Evolutionary conservation across 192 early-diverging fungal species (phyloP), one percentile per base, ranked within the genome.

Genomic region (Backusella macrospora): DNA sequence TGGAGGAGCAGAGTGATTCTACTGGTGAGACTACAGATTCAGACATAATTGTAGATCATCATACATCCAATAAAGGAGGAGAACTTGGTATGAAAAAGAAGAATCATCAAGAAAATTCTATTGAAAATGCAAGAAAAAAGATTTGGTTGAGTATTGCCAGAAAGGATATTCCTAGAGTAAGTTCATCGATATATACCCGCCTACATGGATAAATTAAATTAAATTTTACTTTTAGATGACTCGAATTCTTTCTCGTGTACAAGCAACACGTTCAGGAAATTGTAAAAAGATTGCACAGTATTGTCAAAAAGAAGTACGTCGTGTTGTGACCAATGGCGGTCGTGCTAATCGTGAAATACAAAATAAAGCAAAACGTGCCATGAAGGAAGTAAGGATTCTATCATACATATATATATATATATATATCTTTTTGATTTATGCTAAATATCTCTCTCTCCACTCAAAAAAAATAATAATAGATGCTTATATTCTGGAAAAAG

Each of bases 401-500:
- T n/a, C n/a, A n/a, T n/a, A n/a, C n/a, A n/a, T n/a, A n/a, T n/a
- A n/a, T 34, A 34, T 34, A 0, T 2, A 34, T 2, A 34, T 34
- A 34, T 34, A 34, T 34, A 34, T 34, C 2, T 2, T 34, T 2
- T 34, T 2, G 2, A 34, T 34, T 34, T 34, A 34, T 34, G 2
- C 2, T 34, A 34, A 34, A 34, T 2, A 34, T 34, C 29, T 34
- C 29, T 34, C 29, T 34, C 29, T 34, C 29, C 29, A 34, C 2
- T 34, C 29, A 34, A 34, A 34, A 34, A 34, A 34, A 34, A 34
- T 1, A 34, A 34, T 1, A 34, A 34, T 34, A 84, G 79, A 92
- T 95, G 91, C 79, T 94, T n/a, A 55, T 91, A 39, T 95, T 94
- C 74, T 96, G 95, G 95, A 95, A 95, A 75, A 86, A 90, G 49